Evolutionary conservation across 495 filamentous ascomycete genomes (phyloP).

Genomic region (Annulohypoxylon stygium): DNA sequence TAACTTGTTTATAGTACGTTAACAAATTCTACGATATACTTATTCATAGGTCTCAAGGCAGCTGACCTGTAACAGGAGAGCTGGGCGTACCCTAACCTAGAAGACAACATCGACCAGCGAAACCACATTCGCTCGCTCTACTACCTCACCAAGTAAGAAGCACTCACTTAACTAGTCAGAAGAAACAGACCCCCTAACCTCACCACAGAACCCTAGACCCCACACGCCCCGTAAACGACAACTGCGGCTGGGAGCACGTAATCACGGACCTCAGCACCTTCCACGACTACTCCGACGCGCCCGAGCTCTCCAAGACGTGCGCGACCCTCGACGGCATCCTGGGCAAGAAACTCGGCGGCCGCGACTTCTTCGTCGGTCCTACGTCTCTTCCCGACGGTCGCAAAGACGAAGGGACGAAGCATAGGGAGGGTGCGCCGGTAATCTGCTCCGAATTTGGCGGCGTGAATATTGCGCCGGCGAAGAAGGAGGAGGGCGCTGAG

Average conservation of each 20-base stretch:
- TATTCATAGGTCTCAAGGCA: neutral
- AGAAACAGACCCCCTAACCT: constrained; percentile 13
- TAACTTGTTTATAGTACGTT: constrained; percentile 38
- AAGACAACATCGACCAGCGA: constrained; percentile 65
- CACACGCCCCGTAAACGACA: constrained; percentile 71
- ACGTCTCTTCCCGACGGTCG: constrained; percentile 47
- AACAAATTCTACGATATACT: neutral
- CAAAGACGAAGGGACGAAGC: constrained; percentile 59
- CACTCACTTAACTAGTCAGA: neutral
- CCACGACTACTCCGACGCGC: constrained; percentile 70
- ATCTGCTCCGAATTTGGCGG: constrained; percentile 72
- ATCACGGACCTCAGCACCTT: constrained; percentile 70
- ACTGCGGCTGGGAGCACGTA: constrained; percentile 75
- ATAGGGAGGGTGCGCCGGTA: constrained; percentile 65
- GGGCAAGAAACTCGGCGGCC: constrained; percentile 55
- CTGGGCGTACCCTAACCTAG: constrained; percentile 68
- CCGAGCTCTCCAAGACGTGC: constrained; percentile 63
- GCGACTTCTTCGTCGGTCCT: constrained; percentile 63
- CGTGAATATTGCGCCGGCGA: constrained; percentile 67
- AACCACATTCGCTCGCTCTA: constrained; percentile 71
- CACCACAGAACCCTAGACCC: constrained; percentile 63
- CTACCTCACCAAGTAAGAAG: constrained; percentile 67
- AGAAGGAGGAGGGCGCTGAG: constrained; percentile 45
- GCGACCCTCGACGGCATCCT: constrained; percentile 61
- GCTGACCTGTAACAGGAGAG: constrained; percentile 55